Conservation (phyloP, 805 yeast genomes). For the Barnettozyma sucrosica region DNA sequence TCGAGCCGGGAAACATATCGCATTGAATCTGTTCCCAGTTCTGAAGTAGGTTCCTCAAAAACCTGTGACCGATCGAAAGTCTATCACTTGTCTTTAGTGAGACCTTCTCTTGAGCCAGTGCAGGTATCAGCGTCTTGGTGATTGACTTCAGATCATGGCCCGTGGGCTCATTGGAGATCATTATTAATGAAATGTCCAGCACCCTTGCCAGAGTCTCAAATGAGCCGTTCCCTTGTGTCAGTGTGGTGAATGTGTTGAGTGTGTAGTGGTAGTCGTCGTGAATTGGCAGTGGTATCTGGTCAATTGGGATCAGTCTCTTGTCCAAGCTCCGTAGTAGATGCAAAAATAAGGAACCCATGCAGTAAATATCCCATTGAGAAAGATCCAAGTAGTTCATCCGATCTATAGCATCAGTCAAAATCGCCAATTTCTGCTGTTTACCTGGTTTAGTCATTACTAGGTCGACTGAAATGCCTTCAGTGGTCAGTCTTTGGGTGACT, state of each 20-base stretch:
- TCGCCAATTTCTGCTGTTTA: conserved; percentile 37
- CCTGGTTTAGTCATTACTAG: conserved; percentile 54
- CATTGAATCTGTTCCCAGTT: conserved; percentile 35
- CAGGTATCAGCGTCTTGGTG: conserved; percentile 31
- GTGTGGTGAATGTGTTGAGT: conserved; percentile 28
- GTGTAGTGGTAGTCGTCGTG: conserved; percentile 44
- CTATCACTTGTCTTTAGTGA: conserved; percentile 40
- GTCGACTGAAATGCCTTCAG: conserved; percentile 35
- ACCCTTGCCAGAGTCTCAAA: conserved; percentile 34
- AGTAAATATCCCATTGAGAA: conserved; percentile 57
- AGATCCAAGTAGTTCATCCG: conserved; percentile 54
- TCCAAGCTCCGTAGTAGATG: conserved; percentile 48
- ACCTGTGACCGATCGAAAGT: conserved; percentile 46
- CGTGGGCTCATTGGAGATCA: conserved; percentile 38
- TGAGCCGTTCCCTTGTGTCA: conserved; percentile 26
- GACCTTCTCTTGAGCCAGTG: conserved; percentile 47
- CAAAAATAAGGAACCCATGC: conserved; percentile 36
- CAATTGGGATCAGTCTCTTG: conserved; percentile 46
- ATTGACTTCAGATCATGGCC: conserved; percentile 32
- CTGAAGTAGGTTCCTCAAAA: conserved; percentile 45
- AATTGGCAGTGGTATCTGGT: conserved; percentile 46
- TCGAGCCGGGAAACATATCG: conserved; percentile 5
- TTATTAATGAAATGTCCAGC: conserved; percentile 33
- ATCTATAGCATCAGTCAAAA: conserved; percentile 43
- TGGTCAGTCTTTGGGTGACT: conserved; percentile 41